Base-by-base conservation (phyloP, 2,329 filamentous ascomycete genomes). In the Aspergillus neotritici region DNA sequence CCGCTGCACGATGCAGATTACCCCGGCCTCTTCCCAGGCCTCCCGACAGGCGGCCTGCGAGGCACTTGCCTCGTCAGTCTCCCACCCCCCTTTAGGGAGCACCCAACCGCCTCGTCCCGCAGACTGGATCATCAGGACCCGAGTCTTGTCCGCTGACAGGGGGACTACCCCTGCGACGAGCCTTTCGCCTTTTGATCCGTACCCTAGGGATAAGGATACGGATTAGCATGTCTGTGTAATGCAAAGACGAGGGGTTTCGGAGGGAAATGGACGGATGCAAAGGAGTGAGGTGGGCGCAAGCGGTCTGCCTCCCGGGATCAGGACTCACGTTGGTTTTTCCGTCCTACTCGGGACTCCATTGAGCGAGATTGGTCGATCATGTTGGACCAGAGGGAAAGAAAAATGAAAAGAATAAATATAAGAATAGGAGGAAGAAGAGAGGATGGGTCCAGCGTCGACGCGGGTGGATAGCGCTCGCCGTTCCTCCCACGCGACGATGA, bases 11-110 rank as follows among this genome's bases (percentile, higher is more conserved):
- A 80, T 84, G 67, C 91, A 86, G 58, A 86, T 76, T 60, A 97
- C 94, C 59, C 93, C 93, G 33, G 90, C 93, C 72, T 97, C 93
- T 72, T 97, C 93, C 93, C 93, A 97, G 48, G 93, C 93, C 69
- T 98, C 93, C 55, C 93, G 76, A 75, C 75, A 84, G 69, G 81
- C 81, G 43, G 93, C 93, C 44, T 93, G 87, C 64, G 91, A 80
- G 49, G 85, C 81, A 51, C 87, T 93, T 49, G 83, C 80, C 71
- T 98, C 93, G 68, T 98, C 93, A 29, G 82, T 84, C 68, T 98
- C 93, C 90, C 93, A 98, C 48, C 93, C 93, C 62, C 93, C 93
- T 67, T 98, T 98, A 48, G 93, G 93, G 46, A 98, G 77, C 34
- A 98, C 93, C 93, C 93, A 98, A 58, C 87, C 87, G 66, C 87